Base-by-base conservation (phyloP, 176 grass and related monocot species). In the Oryza officinalis region DNA sequence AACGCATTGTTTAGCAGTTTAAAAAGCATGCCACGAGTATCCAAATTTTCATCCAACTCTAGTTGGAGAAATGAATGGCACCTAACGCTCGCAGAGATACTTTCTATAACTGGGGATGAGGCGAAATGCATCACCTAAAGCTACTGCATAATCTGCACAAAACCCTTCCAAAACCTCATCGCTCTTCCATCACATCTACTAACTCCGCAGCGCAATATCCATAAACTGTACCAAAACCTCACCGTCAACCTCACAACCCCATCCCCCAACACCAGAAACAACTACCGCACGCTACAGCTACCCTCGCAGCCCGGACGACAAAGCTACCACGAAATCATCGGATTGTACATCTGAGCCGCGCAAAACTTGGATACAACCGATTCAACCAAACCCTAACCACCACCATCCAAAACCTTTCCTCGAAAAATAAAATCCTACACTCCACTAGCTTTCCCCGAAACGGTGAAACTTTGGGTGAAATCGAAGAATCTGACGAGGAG, bases 151-250 rank as follows among this genome's bases (percentile, higher is more conserved):
- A 73, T 73, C 32, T 79, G 8, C 26, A 44, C 72, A 74, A 88
- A 83, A 75, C 81, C 87, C 63, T 74, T 60, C 32, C 81, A 84
- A 65, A 79, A 88, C 67, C 28, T 47, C 46, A 32, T 26, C 12
- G 22, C 68, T 72, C 23, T 61, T 38, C 8, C 37, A 66, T 32
- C 63, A 4, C 38, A 79, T 33, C 60, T 79, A 79, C 0, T 2
- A 4, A 46, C 2, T 46, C 23, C 10, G 3, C 40, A 10, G 17
- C 15, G 1, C 77, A 65, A 20, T 28, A 63, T 46, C 5, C 6
- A 27, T 3, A 70, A 69, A 20, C 3, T 11, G 3, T 41, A 61
- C 13, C 22, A 10, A 30, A 78, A 18, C 25, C 60, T 30, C 15
- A 63, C 38, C 61, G 20, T 26, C 10, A 59, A 6, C 1, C 54